phyloP scores from a whole-genome alignment of 495 filamentous ascomycete genomes.

The Trichoderma virens region DNA sequence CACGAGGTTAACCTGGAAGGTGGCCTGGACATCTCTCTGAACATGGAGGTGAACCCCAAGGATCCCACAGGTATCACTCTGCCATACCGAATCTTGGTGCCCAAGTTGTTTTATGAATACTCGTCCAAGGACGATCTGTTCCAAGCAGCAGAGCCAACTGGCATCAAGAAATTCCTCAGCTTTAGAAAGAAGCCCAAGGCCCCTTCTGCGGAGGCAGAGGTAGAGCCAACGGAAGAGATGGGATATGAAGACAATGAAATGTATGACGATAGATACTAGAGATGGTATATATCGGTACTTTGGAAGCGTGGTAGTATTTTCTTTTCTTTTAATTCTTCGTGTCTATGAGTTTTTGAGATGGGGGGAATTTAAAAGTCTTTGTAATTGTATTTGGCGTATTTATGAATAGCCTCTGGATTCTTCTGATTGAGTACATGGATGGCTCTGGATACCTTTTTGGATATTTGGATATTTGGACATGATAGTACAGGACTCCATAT shows the following conservation, averaged over 20 bases:
- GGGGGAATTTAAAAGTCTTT: too few species aligned
- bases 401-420: background rate
- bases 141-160: slow-evolving; percentile 1
- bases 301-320: background rate
- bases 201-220: background rate
- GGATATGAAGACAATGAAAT: background rate
- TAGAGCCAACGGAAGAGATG: background rate
- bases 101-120: slow-evolving; percentile 55
- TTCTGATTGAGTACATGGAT: too few species aligned
- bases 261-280: background rate
- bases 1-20: slow-evolving; percentile 57
- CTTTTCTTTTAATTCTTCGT: background rate
- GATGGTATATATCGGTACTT: background rate
- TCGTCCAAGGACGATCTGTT: slow-evolving; percentile 23
- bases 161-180: slow-evolving; percentile 12
- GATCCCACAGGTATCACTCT: slow-evolving; percentile 85
- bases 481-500: too few species aligned
- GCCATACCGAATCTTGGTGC: slow-evolving; percentile 81
- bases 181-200: slow-evolving; percentile 11
- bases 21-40: slow-evolving; percentile 76
- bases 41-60: slow-evolving; percentile 74
- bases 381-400: background rate
- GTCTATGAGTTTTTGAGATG: background rate
- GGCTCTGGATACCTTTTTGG: too few species aligned
- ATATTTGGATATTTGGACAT: too few species aligned